Evolutionary conservation across 1,284 basidiomycete species (phyloP).

Genomic region (Cryptococcus sp.): DNA sequence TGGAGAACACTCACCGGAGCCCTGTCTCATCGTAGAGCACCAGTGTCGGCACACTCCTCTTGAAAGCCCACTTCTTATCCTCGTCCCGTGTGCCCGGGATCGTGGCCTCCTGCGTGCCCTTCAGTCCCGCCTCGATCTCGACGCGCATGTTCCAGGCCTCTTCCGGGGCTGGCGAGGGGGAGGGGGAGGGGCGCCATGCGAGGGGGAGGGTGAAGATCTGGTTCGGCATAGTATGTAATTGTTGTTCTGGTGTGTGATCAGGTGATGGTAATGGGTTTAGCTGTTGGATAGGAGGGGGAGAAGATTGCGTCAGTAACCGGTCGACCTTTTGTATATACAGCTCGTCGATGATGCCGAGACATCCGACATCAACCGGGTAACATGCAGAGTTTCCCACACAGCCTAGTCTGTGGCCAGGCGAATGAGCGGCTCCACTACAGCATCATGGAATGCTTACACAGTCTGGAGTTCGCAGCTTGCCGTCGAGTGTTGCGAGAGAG

Average conservation of each 20-base stretch:
- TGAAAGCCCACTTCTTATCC: constrained; percentile 45
- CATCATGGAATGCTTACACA: neutral
- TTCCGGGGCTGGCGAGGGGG: neutral
- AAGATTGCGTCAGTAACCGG: neutral
- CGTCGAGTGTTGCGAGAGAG: no score
- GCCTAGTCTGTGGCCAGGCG: neutral
- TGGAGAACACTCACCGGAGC: constrained; percentile 52
- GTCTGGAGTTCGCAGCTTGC: no score
- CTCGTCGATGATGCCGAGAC: no score
- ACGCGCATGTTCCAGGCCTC: constrained; percentile 18
- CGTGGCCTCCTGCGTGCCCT: constrained; percentile 23
- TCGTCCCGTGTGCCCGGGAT: constrained; percentile 38
- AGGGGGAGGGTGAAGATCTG: constrained; percentile 4
- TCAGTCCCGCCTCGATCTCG: constrained; percentile 37
- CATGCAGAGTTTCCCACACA: neutral
- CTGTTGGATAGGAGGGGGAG: neutral
- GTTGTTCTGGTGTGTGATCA: neutral
- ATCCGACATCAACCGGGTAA: no score
- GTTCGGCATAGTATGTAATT: neutral
- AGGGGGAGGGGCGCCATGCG: neutral
- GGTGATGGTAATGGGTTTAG: neutral
- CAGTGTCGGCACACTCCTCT: constrained; percentile 73
- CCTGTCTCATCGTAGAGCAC: constrained; percentile 84
- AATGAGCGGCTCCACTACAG: neutral
- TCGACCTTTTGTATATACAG: no score